Evolutionary conservation across 2,329 filamentous ascomycete genomes (phyloP).

Genomic region (Herpotrichia juniperi): DNA sequence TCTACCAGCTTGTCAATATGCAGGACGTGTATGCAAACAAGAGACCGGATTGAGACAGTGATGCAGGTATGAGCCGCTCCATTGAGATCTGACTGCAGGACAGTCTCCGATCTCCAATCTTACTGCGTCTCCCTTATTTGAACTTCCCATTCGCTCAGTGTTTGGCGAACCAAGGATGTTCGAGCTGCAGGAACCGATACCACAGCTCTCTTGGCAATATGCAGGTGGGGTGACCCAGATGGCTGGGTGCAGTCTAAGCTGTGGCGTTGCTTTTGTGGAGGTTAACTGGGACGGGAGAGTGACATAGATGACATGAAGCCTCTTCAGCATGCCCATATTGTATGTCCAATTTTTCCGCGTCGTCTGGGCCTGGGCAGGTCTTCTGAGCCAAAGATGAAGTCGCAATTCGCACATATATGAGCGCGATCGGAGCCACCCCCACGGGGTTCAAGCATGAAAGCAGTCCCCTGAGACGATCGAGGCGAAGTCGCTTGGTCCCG

Average conservation of each 20-base stretch:
- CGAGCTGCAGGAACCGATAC: neutral
- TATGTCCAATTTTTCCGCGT: too few relatives aligned
- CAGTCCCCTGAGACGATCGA: conserved; percentile 7
- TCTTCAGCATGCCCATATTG: too few relatives aligned
- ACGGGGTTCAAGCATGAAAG: neutral
- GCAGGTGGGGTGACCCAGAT: conserved; percentile 4
- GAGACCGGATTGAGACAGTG: too few relatives aligned
- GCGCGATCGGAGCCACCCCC: neutral
- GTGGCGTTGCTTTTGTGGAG: conserved; percentile 6
- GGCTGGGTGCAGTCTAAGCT: neutral
- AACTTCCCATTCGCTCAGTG: neutral
- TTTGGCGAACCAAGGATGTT: neutral
- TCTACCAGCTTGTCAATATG: too few relatives aligned
- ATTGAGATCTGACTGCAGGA: conserved; percentile 52
- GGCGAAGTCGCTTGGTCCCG: conserved; percentile 17
- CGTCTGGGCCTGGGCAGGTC: neutral
- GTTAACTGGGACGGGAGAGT: neutral
- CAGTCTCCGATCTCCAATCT: conserved; percentile 42
- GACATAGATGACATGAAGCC: neutral
- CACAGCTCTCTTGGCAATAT: conserved; percentile 5
- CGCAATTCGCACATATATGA: conserved; percentile 1
- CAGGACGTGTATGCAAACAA: too few relatives aligned
- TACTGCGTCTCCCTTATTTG: conserved; percentile 11
- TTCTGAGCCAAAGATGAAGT: neutral
- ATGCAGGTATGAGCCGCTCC: too few relatives aligned